These are phyloP conservation scores for Cladosporium sp. DNA, from an alignment of 2,329 filamentous ascomycete species.

Conservation along the genomic window DNA sequence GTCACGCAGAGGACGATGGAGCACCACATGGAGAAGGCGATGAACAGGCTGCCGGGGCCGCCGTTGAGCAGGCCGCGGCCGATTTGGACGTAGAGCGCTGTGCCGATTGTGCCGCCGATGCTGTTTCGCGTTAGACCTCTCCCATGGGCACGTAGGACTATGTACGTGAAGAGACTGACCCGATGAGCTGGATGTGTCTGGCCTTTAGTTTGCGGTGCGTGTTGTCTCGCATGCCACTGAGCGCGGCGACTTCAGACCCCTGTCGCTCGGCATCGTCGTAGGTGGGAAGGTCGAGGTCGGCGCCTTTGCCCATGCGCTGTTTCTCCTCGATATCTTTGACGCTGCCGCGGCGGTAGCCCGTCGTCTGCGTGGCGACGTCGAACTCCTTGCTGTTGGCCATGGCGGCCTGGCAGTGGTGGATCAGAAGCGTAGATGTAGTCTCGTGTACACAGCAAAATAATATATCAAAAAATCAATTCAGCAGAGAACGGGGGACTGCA, in stretches of 20 bases:
- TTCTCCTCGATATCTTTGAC: conserved; percentile 7
- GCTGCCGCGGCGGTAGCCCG: conserved; percentile 6
- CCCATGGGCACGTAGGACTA: too few relatives aligned
- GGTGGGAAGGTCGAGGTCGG: conserved; percentile 4
- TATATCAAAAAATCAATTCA: too few relatives aligned
- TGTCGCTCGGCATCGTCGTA: conserved; percentile 18
- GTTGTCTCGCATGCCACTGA: conserved; percentile 21
- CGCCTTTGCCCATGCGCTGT: neutral
- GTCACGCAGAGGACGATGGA: conserved; percentile 17
- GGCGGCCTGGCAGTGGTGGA: neutral
- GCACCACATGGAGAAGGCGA: conserved; percentile 41
- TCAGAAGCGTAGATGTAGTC: too few relatives aligned
- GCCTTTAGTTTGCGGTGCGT: conserved; percentile 41
- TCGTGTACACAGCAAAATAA: too few relatives aligned
- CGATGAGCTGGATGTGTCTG: conserved; percentile 43
- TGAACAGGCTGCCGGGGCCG: conserved; percentile 41
- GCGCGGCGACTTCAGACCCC: conserved; percentile 17
- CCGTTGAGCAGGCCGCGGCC: conserved; percentile 41
- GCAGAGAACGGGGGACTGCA: too few relatives aligned
- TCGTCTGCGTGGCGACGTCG: conserved; percentile 5
- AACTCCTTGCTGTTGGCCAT: conserved; percentile 9
- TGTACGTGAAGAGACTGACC: conserved; percentile 16
- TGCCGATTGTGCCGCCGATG: conserved; percentile 42
- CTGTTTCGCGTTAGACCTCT: neutral
- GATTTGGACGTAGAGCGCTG: conserved; percentile 44